These are phyloP conservation scores for Fraxinus platypoda DNA, from an alignment of 305 asterid genomes.

Conservation along the genomic window DNA sequence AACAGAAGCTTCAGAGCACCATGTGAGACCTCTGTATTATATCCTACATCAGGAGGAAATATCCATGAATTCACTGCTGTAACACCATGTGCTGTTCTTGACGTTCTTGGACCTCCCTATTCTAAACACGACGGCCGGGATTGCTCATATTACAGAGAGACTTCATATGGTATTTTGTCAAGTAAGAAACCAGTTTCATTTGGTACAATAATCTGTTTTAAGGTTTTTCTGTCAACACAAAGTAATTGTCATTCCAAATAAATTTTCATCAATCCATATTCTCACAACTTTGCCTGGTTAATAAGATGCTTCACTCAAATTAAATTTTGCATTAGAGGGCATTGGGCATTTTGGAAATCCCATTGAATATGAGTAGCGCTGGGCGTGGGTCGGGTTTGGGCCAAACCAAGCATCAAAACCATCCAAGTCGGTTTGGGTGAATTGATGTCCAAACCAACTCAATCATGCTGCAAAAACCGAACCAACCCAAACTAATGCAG, in stretches of 20 bases:
- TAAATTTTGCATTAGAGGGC: background rate
- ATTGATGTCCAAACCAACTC: too few relatives aligned
- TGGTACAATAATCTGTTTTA: background rate
- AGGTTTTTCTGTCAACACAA: background rate
- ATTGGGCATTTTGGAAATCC: background rate
- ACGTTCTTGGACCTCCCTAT: conserved; percentile 83
- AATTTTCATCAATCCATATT: background rate
- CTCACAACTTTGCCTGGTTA: background rate
- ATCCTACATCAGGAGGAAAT: conserved; percentile 87
- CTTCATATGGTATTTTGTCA: conserved; percentile 20
- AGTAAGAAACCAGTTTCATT: background rate
- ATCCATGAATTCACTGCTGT: conserved; percentile 73
- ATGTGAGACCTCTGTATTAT: conserved; percentile 59
- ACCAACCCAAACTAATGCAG: too few relatives aligned
- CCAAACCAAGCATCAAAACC: background rate
- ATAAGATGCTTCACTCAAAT: background rate
- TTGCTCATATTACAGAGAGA: conserved; percentile 58
- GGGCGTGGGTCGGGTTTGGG: background rate
- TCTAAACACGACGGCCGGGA: conserved; percentile 67
- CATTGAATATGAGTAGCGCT: background rate
- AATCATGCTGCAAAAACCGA: too few relatives aligned
- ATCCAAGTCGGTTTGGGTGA: background rate
- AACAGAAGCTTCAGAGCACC: conserved; percentile 56
- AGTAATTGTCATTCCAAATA: background rate
- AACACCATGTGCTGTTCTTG: conserved; percentile 81